Evolutionary conservation across 2,329 filamentous ascomycete genomes (phyloP).

Genomic region (Metarhizium humberi): DNA sequence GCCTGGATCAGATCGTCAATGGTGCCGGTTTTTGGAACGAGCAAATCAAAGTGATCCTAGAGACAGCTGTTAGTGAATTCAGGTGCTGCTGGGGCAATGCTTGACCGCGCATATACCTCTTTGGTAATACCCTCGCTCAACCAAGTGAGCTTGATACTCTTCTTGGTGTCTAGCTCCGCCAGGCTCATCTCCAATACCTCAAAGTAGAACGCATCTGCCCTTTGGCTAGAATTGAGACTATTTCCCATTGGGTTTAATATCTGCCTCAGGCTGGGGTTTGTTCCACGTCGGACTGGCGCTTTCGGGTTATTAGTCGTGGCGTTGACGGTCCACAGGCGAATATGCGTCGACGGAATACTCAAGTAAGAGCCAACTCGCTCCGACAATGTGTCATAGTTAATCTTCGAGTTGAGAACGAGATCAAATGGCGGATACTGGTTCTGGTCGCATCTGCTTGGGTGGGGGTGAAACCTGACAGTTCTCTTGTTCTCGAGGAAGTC

Average conservation of each 20-base stretch:
- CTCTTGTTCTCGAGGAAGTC: slow-evolving; percentile 85
- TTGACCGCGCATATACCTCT: slow-evolving; percentile 46
- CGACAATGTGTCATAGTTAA: slow-evolving; percentile 79
- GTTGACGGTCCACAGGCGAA: slow-evolving; percentile 87
- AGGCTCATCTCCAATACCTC: slow-evolving; percentile 92
- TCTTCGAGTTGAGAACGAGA: slow-evolving; percentile 75
- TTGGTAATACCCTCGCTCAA: slow-evolving; percentile 85
- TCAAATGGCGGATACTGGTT: slow-evolving; percentile 59
- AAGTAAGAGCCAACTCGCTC: slow-evolving; percentile 75
- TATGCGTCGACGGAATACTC: slow-evolving; percentile 69
- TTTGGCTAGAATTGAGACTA: slow-evolving; percentile 61
- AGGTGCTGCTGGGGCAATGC: not conserved
- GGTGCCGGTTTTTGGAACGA: slow-evolving; percentile 79
- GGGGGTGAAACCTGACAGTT: slow-evolving; percentile 67
- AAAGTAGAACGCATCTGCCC: slow-evolving; percentile 74
- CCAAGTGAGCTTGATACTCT: slow-evolving; percentile 73
- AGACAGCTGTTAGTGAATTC: not conserved
- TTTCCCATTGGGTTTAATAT: slow-evolving; percentile 71
- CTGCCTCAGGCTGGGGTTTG: slow-evolving; percentile 61
- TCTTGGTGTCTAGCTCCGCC: slow-evolving; percentile 88
- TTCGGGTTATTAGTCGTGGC: slow-evolving; percentile 69
- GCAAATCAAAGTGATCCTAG: slow-evolving; percentile 68
- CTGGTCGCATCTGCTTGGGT: slow-evolving; percentile 45
- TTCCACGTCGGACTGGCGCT: slow-evolving; percentile 61
- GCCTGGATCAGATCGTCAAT: slow-evolving; percentile 69